Base-by-base conservation (phyloP, 192 early-diverging fungal species). In the Irineochytrium annulatum region DNA sequence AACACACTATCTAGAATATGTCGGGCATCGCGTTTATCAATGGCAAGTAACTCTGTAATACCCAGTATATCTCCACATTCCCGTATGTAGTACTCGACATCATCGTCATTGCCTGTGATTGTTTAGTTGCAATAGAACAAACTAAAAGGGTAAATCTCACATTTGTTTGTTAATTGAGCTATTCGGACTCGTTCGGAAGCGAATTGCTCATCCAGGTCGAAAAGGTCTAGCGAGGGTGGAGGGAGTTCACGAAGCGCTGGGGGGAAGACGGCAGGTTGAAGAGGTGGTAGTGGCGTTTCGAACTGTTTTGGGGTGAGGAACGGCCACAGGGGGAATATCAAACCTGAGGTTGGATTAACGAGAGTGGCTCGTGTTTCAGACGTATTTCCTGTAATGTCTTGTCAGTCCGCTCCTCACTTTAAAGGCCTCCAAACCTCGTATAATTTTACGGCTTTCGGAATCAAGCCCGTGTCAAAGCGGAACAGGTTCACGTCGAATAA, bases 201-300 rank as follows among this genome's bases (percentile, higher is more conserved):
- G 67, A 85, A 85, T 27, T 82, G 60, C 57, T 85, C 83, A 65
- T 85, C 83, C 13, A 85, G 68, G 60, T 85, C 83, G 53, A 85
- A 85, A 19, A 85, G 65, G 24, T 85, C 83, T 29, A 85, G 63
- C 0, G 82, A 55, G 1, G 83, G 83, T 39, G 83, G 79, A 3
- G 83, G 75, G 3, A 84, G 71, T 57, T 84, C 79, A 33, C 67
- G 62, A 20, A 83, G 75, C 1, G 59, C 49, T 0, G 83, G 83
- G 22, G 81, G 79, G 68, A 85, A 85, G 19, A 78, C 70, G 33
- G 83, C 83, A 17, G 83, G 83, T 63, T 71, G 65, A 8, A 85
- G 68, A 0, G 81, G 79, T 8, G 81, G 83, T 2, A 84, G 65
- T n/a, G 83, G 83, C 6, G 83, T 85, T 66, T 84, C 83, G 45